Percentiles rank a stretch among this genome's conserved stretches.
Conservation (phyloP, 2,329 filamentous ascomycete species). For the Periconia sp. region DNA sequence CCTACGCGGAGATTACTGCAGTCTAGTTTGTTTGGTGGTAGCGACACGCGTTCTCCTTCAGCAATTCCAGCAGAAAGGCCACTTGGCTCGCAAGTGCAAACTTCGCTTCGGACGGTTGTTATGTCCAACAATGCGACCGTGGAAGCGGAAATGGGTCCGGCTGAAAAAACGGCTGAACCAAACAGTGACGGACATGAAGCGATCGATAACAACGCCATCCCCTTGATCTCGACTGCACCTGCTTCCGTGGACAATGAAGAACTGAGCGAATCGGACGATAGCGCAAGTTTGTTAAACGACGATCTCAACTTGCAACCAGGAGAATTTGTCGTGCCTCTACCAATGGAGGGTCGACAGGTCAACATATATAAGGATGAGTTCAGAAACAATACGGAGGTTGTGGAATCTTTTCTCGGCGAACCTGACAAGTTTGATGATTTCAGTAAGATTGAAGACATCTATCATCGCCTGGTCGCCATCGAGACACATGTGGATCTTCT, state of each 20-base stretch:
- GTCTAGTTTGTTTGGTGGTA: not conserved
- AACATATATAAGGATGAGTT: conserved; percentile 24
- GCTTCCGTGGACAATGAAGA: conserved; percentile 14
- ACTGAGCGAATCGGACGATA: conserved; percentile 21
- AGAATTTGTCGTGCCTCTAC: conserved; percentile 38
- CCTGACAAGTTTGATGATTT: conserved; percentile 14
- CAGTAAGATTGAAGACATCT: conserved; percentile 16
- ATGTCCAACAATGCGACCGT: conserved; percentile 16
- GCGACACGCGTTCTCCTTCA: conserved; percentile 38
- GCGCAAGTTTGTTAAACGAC: conserved; percentile 27
- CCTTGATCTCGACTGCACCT: not conserved
- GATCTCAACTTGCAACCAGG: conserved; percentile 27
- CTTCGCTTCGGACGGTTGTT: conserved; percentile 30
- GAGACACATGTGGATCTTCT: conserved; percentile 38
- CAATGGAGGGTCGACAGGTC: conserved; percentile 33
- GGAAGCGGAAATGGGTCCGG: conserved; percentile 2
- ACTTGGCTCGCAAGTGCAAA: conserved; percentile 23
- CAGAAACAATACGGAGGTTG: conserved; percentile 16
- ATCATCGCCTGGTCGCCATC: conserved; percentile 24
- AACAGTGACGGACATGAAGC: not conserved
- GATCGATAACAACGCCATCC: not conserved
- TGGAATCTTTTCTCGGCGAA: conserved; percentile 20
- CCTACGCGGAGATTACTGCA: not conserved
- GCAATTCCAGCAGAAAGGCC: conserved; percentile 30
- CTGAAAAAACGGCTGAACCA: not conserved